Base-by-base conservation (phyloP, 768 basidiomycete genomes). In the Rhodocollybia butyracea region DNA sequence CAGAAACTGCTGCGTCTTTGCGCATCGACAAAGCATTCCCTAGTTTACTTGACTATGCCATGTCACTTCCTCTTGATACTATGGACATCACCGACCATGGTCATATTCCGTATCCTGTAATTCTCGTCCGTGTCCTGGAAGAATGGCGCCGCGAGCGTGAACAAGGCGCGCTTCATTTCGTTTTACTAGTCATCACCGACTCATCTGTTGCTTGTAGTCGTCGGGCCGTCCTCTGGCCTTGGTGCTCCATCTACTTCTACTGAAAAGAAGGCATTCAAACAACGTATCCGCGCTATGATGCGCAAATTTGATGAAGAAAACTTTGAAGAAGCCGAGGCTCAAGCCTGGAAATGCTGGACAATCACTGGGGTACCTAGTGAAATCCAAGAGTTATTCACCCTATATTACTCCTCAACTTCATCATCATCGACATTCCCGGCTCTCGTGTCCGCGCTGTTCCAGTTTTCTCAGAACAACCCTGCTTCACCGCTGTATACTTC, bases 21-120 rank as follows among this genome's bases (percentile, higher is more conserved):
- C 87, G 94, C 38, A 86, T 99, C 61, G 91, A 95, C 71, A 82
- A 85, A 57, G 88, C 97, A 0, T 98, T 98, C 77, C 86, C 90
- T 0, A 80, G 83, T 0, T 82, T 99, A 5, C 77, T 87, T 53
- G 78, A 88, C 48, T 86, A 90, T 67, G 84, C 93, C 0, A 66
- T 79, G 13, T 76, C 80, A 0, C 75, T 96, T 47, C 86, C 97
- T 60, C 80, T 94, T 56, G 79, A 79, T 17, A 73, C 75, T 24
- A 84, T 98, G 83, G 94, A 98, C 66, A 82, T 85, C 21, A 94
- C 90, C 12, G 89, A 94, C 51, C 94, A 97, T 64, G 82, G 81
- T 0, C 96, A 99, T 67, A 74, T 98, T 31, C 95, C 97, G 0
- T 97, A 91, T 62, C 86, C 96, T 46, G 75, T 93, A 55, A 88